phyloP scores from a whole-genome alignment of 345 rosid species.

The Ceriops tagal region DNA sequence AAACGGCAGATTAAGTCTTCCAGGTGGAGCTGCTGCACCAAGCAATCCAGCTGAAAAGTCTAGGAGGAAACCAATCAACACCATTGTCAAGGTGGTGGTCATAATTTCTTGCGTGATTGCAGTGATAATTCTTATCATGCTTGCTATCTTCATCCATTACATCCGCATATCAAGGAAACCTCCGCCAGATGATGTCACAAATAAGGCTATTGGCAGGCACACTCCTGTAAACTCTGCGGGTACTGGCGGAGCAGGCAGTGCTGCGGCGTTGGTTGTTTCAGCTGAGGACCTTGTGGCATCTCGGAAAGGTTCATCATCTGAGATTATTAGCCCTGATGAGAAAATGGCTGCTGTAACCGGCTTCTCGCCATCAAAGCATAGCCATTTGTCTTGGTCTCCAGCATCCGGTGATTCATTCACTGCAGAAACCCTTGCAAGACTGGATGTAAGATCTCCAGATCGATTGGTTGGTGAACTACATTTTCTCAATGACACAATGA shows the following conservation, averaged over 20 bases:
- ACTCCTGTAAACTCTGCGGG: conserved; percentile 52
- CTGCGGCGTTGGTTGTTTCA: conserved; percentile 68
- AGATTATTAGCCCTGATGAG: conserved; percentile 70
- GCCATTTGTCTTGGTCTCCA: conserved; percentile 85
- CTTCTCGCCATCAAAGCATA: conserved; percentile 84
- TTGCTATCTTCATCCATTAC: conserved; percentile 65
- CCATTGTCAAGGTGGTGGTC: conserved; percentile 60
- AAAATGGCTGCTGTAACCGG: conserved; percentile 61
- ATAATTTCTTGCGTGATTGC: conserved; percentile 72
- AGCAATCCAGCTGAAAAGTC: conserved; percentile 38
- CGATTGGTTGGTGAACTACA: conserved; percentile 81
- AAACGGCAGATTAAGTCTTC: conserved; percentile 55
- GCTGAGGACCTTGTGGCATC: conserved; percentile 80
- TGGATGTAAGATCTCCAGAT: conserved; percentile 93
- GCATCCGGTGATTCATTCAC: conserved; percentile 88
- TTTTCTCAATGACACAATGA: conserved; percentile 86
- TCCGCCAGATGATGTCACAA: conserved; percentile 39
- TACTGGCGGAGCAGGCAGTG: conserved; percentile 41
- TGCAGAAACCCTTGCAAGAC: conserved; percentile 68
- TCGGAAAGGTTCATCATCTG: conserved; percentile 80
- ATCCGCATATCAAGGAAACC: conserved; percentile 55
- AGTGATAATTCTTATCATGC: conserved; percentile 61
- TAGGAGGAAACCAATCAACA: conserved; percentile 47
- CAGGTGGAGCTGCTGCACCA: conserved; percentile 46
- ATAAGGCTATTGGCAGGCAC: conserved; percentile 42